Conservation (phyloP, 345 rosid species). For the Populus davidiana region DNA sequence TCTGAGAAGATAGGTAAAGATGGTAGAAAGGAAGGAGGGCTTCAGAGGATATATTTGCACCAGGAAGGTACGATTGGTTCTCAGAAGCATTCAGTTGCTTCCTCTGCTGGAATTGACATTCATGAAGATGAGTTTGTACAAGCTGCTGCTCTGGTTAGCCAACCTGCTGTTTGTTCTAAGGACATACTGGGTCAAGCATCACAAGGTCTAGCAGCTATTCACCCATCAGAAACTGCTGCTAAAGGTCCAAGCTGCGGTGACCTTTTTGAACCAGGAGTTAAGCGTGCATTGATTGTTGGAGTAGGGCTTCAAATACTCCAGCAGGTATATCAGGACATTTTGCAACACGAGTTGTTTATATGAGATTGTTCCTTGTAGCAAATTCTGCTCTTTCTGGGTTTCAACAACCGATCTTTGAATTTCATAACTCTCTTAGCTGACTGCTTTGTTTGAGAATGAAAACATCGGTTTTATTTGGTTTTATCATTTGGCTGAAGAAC, state of each 20-base stretch:
- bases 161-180: slow-evolving; percentile 16
- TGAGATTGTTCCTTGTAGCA: background rate
- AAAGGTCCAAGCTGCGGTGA: slow-evolving; percentile 21
- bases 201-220: background rate
- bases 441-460: too few relatives aligned
- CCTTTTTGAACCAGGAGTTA: slow-evolving; percentile 43
- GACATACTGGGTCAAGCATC: slow-evolving; percentile 9
- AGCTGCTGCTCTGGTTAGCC: slow-evolving; percentile 41
- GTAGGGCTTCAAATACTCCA: slow-evolving; percentile 37
- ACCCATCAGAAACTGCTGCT: slow-evolving; percentile 2
- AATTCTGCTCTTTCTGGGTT: too few relatives aligned
- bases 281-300: slow-evolving; percentile 44
- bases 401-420: too few relatives aligned
- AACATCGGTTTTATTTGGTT: too few relatives aligned
- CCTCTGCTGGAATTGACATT: slow-evolving; percentile 11
- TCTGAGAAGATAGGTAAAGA: slow-evolving; percentile 27
- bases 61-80: slow-evolving; percentile 26
- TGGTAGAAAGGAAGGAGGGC: slow-evolving; percentile 31
- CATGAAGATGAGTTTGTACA: slow-evolving; percentile 26
- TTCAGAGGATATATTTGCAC: slow-evolving; percentile 38
- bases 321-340: slow-evolving; percentile 26
- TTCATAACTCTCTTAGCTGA: too few relatives aligned
- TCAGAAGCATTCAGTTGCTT: slow-evolving; percentile 26
- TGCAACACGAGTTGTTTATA: background rate
- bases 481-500: too few relatives aligned